Percentiles rank a stretch among this genome's conserved stretches.
phyloP scores from a whole-genome alignment of 1,139 yeast species.

The Sugiyamaella japonica region DNA sequence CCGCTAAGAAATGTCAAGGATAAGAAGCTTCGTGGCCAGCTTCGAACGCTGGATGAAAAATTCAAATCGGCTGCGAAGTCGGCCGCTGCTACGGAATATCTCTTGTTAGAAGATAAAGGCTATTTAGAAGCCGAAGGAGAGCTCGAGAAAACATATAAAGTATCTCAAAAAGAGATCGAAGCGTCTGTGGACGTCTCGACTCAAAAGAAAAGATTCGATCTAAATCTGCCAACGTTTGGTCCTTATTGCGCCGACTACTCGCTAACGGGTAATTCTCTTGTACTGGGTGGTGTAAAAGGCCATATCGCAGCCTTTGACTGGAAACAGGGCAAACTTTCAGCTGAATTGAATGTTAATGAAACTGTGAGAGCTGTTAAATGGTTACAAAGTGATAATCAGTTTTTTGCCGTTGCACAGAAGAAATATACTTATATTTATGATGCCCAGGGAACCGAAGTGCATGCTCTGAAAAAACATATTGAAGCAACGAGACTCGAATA shows the following conservation, averaged over 20 bases:
- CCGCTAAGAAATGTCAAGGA: constrained; percentile 16
- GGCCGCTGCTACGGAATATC: constrained; percentile 83
- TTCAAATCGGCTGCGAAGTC: constrained; percentile 75
- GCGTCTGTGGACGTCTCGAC: constrained; percentile 79
- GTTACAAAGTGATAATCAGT: constrained; percentile 81
- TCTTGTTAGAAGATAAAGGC: constrained; percentile 82
- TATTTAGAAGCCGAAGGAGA: constrained; percentile 84
- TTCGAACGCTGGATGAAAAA: constrained; percentile 52
- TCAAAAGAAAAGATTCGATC: constrained; percentile 65
- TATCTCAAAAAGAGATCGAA: constrained; percentile 75
- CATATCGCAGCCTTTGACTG: constrained; percentile 96
- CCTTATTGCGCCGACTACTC: constrained; percentile 83
- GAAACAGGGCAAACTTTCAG: constrained; percentile 78
- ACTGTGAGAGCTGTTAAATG: constrained; percentile 88
- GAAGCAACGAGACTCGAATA: constrained; percentile 84
- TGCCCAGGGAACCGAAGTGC: constrained; percentile 86
- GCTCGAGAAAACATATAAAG: constrained; percentile 88
- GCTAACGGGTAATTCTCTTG: constrained; percentile 80
- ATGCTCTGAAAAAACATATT: constrained; percentile 84
- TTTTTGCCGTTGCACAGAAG: constrained; percentile 95
- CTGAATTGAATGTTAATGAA: constrained; percentile 84
- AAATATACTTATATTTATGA: constrained; percentile 92
- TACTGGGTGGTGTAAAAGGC: constrained; percentile 88
- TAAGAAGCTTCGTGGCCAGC: constrained; percentile 8
- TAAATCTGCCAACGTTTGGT: constrained; percentile 75